Percentiles rank a stretch among this genome's conserved stretches.
phyloP scores from a whole-genome alignment of 805 yeast species.

The Nematodospora valgi region DNA sequence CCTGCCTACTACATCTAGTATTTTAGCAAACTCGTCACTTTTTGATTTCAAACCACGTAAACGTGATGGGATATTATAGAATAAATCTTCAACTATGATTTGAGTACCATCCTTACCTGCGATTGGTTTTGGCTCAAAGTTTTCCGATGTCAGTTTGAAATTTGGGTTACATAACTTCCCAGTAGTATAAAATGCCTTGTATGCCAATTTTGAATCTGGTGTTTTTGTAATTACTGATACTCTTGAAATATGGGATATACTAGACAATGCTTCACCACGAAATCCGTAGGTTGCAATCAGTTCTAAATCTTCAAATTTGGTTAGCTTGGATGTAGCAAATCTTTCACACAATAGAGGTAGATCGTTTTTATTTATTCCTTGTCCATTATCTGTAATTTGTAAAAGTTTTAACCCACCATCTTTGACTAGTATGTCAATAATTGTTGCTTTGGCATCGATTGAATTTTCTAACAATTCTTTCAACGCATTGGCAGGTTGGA shows the following conservation, averaged over 20 bases:
- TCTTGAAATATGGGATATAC: constrained; percentile 86
- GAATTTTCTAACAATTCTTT: constrained; percentile 92
- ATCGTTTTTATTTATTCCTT: constrained; percentile 74
- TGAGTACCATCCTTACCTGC: constrained; percentile 92
- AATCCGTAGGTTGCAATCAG: constrained; percentile 83
- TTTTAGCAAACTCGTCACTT: constrained; percentile 70
- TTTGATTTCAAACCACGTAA: constrained; percentile 60
- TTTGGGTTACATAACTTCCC: constrained; percentile 55
- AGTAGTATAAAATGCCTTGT: constrained; percentile 61
- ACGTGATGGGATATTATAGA: constrained; percentile 83
- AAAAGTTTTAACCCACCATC: constrained; percentile 89
- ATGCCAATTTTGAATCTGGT: constrained; percentile 58
- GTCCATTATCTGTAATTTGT: constrained; percentile 87
- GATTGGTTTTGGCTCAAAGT: constrained; percentile 56
- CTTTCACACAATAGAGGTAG: constrained; percentile 80
- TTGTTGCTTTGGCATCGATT: constrained; percentile 77
- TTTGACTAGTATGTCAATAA: constrained; percentile 74
- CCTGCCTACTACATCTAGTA: constrained; percentile 78
- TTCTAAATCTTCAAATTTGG: constrained; percentile 69
- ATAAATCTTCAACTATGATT: constrained; percentile 80
- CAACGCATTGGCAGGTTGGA: constrained; percentile 90
- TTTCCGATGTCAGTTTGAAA: constrained; percentile 29
- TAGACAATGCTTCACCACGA: constrained; percentile 94
- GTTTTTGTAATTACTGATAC: constrained; percentile 78
- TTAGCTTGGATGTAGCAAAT: constrained; percentile 86